Evolutionary conservation across 805 yeast species (phyloP).

Genomic region (Sugiyamaella floridensis): DNA sequence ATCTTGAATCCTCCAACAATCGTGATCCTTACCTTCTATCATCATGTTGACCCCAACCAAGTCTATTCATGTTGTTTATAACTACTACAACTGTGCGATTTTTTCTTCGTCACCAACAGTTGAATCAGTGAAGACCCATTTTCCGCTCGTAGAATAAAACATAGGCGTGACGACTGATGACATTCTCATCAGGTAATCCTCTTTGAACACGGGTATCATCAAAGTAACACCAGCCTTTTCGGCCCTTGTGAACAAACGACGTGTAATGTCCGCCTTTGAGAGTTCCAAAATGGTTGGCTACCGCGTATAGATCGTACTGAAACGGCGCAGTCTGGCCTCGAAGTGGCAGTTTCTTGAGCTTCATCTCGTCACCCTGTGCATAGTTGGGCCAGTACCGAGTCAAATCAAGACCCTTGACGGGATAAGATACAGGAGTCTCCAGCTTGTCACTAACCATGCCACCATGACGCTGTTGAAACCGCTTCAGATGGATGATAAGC

Average conservation of each 20-base stretch:
- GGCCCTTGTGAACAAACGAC: conserved; percentile 61
- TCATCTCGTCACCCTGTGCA: conserved; percentile 36
- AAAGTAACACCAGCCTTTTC: conserved; percentile 69
- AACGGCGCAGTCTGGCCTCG: conserved; percentile 80
- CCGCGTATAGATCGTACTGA: conserved; percentile 67
- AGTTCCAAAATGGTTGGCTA: conserved; percentile 78
- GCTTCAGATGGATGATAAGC: conserved; percentile 74
- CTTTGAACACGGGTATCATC: conserved; percentile 69
- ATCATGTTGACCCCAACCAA: neutral
- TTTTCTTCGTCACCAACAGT: neutral
- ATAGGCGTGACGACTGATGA: conserved; percentile 70
- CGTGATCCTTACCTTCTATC: too few species aligned
- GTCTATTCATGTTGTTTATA: neutral
- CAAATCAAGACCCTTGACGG: conserved; percentile 52
- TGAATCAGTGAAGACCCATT: conserved; percentile 1
- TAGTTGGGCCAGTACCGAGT: conserved; percentile 66
- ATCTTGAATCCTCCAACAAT: too few species aligned
- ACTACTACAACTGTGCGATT: neutral
- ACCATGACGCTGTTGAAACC: conserved; percentile 46
- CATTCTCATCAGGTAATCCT: conserved; percentile 44
- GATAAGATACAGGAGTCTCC: conserved; percentile 62
- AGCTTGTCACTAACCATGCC: conserved; percentile 40
- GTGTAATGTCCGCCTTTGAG: conserved; percentile 87
- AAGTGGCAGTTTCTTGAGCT: conserved; percentile 45
- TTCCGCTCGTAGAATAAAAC: conserved; percentile 65